Evolutionary conservation across 2,329 filamentous ascomycete genomes (phyloP).

Genomic region (Berkeleyomyces basicola): DNA sequence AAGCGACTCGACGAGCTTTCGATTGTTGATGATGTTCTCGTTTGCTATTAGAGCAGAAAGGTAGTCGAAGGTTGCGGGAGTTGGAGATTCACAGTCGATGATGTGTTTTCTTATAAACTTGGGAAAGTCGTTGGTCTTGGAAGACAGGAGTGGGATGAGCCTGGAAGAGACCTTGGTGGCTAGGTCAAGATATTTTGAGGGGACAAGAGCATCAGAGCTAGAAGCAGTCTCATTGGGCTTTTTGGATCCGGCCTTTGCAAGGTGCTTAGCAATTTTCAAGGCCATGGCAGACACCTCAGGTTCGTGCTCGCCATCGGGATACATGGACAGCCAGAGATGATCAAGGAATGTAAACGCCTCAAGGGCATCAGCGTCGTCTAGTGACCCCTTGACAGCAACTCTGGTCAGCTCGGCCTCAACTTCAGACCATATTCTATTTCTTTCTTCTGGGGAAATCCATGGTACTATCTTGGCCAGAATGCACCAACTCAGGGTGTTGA

Average conservation of each 20-base stretch:
- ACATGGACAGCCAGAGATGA: constrained; percentile 24
- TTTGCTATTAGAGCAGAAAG: constrained; percentile 11
- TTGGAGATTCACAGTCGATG: neutral
- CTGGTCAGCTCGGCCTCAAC: constrained; percentile 22
- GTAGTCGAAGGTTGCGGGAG: constrained; percentile 6
- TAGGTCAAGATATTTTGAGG: constrained; percentile 10
- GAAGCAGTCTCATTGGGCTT: constrained; percentile 1
- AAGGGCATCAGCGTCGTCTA: constrained; percentile 23
- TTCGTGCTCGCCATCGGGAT: constrained; percentile 21
- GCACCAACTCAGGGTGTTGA: constrained; percentile 26
- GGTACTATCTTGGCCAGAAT: constrained; percentile 23
- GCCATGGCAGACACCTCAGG: constrained; percentile 21
- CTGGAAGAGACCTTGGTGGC: constrained; percentile 9
- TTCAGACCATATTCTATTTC: constrained; percentile 21
- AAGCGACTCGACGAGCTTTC: constrained; percentile 11
- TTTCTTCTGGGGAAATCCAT: constrained; percentile 21
- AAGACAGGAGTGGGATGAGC: constrained; percentile 12
- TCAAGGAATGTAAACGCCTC: constrained; percentile 27
- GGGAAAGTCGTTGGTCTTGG: constrained; percentile 10
- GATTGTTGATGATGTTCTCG: constrained; percentile 15
- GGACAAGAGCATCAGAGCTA: neutral
- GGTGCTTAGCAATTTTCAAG: constrained; percentile 21
- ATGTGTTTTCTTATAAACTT: constrained; percentile 10
- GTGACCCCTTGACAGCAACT: constrained; percentile 20
- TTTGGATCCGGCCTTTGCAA: constrained; percentile 20